Percentiles rank a stretch among this genome's conserved stretches.
Conservation (phyloP, 2,329 filamentous ascomycete species). For the Pseudogymnoascus sp. region DNA sequence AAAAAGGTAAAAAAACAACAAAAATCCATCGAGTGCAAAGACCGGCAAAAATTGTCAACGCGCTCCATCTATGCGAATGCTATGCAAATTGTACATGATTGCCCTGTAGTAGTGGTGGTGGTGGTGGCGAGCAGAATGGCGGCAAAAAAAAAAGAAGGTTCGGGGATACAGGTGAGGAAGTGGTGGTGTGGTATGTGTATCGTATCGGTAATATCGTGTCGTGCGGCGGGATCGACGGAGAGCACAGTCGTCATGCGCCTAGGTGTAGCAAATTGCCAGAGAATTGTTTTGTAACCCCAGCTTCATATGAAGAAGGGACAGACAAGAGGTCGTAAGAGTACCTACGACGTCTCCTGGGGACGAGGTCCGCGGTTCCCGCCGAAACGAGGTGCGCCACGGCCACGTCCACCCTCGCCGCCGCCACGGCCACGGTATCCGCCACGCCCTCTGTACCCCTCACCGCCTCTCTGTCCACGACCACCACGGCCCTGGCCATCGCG, state of each 20-base stretch:
- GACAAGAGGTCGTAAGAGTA: neutral
- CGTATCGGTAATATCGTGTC: neutral
- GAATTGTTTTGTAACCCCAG: neutral
- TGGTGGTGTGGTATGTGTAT: neutral
- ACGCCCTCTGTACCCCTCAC: slow-evolving; percentile 42
- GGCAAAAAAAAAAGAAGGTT: neutral
- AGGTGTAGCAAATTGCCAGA: neutral
- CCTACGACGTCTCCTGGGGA: slow-evolving; percentile 20
- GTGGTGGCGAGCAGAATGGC: neutral
- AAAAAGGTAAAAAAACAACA: neutral
- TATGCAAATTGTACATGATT: slow-evolving; percentile 1
- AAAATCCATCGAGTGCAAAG: neutral
- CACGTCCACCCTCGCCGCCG: slow-evolving; percentile 40
- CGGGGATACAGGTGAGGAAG: neutral
- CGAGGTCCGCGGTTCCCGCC: slow-evolving; percentile 28
- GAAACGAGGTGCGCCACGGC: slow-evolving; percentile 32
- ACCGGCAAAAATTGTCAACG: slow-evolving; percentile 24
- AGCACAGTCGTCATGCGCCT: neutral
- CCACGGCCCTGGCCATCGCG: slow-evolving; percentile 46
- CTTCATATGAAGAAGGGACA: neutral
- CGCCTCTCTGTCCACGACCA: slow-evolving; percentile 44
- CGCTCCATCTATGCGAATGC: slow-evolving; percentile 6
- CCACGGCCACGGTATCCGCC: slow-evolving; percentile 38
- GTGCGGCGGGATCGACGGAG: neutral
- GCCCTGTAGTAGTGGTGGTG: neutral